Evolutionary conservation across 768 basidiomycete genomes (phyloP).

Genomic region (Hydnum rufescens): DNA sequence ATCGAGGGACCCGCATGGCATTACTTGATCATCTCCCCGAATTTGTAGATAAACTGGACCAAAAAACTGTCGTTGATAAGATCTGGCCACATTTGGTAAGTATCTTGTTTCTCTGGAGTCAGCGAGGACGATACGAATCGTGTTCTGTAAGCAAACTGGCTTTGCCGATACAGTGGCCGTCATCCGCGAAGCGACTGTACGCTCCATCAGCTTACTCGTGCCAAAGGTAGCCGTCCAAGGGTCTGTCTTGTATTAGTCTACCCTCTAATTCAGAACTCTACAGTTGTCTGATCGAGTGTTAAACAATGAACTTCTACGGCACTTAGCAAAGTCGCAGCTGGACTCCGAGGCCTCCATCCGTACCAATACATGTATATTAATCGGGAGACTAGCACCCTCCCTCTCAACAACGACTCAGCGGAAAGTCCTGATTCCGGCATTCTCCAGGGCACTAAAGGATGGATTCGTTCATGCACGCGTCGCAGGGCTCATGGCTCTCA

Average conservation of each 20-base stretch:
- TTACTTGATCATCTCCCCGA: constrained; percentile 68
- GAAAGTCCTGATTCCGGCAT: constrained; percentile 94
- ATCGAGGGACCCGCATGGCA: constrained; percentile 87
- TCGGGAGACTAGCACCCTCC: constrained; percentile 73
- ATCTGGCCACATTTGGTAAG: constrained; percentile 80
- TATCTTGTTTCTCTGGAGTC: background rate
- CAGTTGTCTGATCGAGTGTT: constrained; percentile 80
- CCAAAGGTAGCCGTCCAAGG: constrained; percentile 40
- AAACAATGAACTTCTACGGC: constrained; percentile 88
- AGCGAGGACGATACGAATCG: too few relatives aligned
- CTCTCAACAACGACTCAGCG: constrained; percentile 77
- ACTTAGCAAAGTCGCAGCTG: constrained; percentile 79
- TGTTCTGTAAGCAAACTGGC: constrained; percentile 60
- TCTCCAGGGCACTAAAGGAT: constrained; percentile 76
- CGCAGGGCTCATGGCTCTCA: constrained; percentile 87
- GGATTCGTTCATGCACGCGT: constrained; percentile 82
- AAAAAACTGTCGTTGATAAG: constrained; percentile 64
- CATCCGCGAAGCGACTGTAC: constrained; percentile 86
- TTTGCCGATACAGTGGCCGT: constrained; percentile 88
- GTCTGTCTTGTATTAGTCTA: background rate
- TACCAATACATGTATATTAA: constrained; percentile 91
- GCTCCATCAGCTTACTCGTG: constrained; percentile 64
- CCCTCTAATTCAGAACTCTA: background rate
- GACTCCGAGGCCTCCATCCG: constrained; percentile 89
- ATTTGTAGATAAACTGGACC: constrained; percentile 74